A percentile compares a stretch with the other conserved stretches of the same genome.
phyloP scores from a whole-genome alignment of 176 grass and related monocot genomes.

The Oryza glumipatula region DNA sequence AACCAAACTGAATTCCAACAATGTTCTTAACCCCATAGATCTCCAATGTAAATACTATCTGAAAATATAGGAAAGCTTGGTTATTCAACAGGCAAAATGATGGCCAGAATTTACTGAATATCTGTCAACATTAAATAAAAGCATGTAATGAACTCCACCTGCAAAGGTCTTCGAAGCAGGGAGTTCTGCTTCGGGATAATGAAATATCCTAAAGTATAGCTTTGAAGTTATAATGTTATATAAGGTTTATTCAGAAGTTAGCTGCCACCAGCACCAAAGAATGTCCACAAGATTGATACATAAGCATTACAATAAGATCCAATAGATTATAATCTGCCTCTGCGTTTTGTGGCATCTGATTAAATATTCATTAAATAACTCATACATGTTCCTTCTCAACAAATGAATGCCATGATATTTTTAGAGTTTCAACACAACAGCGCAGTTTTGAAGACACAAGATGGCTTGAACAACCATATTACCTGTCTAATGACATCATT shows the following conservation, averaged over 20 bases:
- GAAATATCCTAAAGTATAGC: constrained; percentile 4
- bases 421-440: not conserved
- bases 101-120: constrained; percentile 2
- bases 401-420: constrained; percentile 7
- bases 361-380: not conserved
- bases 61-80: constrained; percentile 37
- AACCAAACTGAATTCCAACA: constrained; percentile 94
- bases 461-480: constrained; percentile 17
- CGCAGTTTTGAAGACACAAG: not conserved
- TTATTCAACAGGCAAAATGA: constrained; percentile 5
- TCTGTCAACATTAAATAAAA: not conserved
- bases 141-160: not conserved
- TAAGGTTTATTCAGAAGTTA: not conserved
- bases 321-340: not conserved
- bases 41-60: constrained; percentile 98
- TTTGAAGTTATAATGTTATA: not conserved
- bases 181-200: not conserved
- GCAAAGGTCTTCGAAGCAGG: not conserved
- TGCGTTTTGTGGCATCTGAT: constrained; percentile 2
- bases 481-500: constrained; percentile 99
- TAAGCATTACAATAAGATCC: constrained; percentile 26
- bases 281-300: not conserved
- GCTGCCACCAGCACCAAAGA: not conserved
- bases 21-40: constrained; percentile 93
- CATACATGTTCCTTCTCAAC: not conserved